Evolutionary conservation across 1,139 yeast genomes (phyloP).

Genomic region (Yamadazyma spencermartinsiae): DNA sequence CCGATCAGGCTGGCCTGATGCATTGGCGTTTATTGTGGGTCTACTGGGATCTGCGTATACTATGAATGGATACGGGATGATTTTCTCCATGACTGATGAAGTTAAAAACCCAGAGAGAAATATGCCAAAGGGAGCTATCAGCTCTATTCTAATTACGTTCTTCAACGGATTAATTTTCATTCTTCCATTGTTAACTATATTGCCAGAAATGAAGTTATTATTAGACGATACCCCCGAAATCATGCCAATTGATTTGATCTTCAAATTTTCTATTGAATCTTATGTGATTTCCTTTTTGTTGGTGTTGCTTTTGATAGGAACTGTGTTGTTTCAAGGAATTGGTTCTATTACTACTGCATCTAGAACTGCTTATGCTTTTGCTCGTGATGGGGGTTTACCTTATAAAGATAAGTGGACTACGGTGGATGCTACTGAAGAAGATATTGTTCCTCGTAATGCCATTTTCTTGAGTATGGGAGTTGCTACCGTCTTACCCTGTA

Average conservation of each 20-base stretch:
- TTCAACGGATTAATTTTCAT: slow-evolving; percentile 71
- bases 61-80: slow-evolving; percentile 78
- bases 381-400: slow-evolving; percentile 88
- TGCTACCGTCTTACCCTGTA: slow-evolving; percentile 58
- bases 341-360: slow-evolving; percentile 86
- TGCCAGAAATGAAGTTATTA: slow-evolving; percentile 61
- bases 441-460: slow-evolving; percentile 70
- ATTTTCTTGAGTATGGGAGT: slow-evolving; percentile 67
- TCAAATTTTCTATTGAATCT: slow-evolving; percentile 69
- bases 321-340: slow-evolving; percentile 73
- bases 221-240: slow-evolving; percentile 64
- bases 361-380: slow-evolving; percentile 81
- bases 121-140: slow-evolving; percentile 75
- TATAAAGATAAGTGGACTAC: slow-evolving; percentile 62
- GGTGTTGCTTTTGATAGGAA: slow-evolving; percentile 66
- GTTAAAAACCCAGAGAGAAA: slow-evolving; percentile 72
- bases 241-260: slow-evolving; percentile 65
- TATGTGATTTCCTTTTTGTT: slow-evolving; percentile 65
- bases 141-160: slow-evolving; percentile 64
- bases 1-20: slow-evolving; percentile 70
- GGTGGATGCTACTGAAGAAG: slow-evolving; percentile 60
- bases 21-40: slow-evolving; percentile 69
- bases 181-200: slow-evolving; percentile 66
- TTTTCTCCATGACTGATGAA: slow-evolving; percentile 82
- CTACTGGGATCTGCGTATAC: slow-evolving; percentile 79